Conservation (phyloP, 2,329 filamentous ascomycete genomes). For the Fusarium begoniae region DNA sequence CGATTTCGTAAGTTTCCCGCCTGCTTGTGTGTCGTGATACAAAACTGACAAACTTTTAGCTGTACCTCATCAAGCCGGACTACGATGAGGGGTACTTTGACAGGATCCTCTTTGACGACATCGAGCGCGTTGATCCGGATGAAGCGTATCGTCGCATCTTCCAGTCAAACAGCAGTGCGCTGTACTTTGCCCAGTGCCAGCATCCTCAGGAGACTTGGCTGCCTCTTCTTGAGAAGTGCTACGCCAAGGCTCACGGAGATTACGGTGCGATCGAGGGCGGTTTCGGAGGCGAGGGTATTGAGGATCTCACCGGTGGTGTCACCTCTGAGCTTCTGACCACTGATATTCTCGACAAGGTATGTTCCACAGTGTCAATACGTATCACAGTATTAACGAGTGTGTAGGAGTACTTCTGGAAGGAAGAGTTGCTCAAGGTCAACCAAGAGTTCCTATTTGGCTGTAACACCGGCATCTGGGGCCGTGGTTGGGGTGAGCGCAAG, state of each 20-base stretch:
- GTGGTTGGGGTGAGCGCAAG: constrained; percentile 54
- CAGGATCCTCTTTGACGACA: constrained; percentile 54
- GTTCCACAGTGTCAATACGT: constrained; percentile 18
- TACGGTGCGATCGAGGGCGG: constrained; percentile 80
- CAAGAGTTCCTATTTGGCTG: constrained; percentile 77
- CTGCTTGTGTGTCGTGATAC: neutral
- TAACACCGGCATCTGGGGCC: constrained; percentile 55
- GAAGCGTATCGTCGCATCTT: constrained; percentile 73
- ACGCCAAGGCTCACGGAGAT: constrained; percentile 83
- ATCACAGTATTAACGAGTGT: neutral
- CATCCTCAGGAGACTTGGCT: constrained; percentile 84
- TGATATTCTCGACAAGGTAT: constrained; percentile 77
- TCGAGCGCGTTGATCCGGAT: constrained; percentile 61
- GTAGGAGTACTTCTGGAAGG: constrained; percentile 72
- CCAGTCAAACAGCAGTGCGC: constrained; percentile 76
- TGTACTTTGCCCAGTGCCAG: constrained; percentile 81
- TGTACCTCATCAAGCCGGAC: constrained; percentile 65
- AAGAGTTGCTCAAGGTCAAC: constrained; percentile 81
- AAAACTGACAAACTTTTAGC: constrained; percentile 35
- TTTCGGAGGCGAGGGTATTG: constrained; percentile 68
- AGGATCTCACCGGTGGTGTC: constrained; percentile 71
- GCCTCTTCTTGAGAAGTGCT: constrained; percentile 81
- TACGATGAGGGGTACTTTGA: constrained; percentile 67
- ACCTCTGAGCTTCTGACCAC: constrained; percentile 72
- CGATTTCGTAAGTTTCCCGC: constrained; percentile 54